phyloP scores from a whole-genome alignment of 768 basidiomycete genomes.

The Suillus tomentosus region DNA sequence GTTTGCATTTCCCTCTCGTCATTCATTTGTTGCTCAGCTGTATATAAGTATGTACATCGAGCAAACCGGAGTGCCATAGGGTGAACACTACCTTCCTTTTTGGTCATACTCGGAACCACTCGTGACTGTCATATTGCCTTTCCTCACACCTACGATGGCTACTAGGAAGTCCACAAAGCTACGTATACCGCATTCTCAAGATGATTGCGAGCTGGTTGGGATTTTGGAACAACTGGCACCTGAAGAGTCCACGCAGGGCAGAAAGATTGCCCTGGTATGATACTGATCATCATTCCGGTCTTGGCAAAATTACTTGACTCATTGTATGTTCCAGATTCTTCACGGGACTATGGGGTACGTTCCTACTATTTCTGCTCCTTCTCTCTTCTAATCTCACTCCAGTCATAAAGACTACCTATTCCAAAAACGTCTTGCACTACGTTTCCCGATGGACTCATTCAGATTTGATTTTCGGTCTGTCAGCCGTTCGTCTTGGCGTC shows the following conservation, averaged over 20 bases:
- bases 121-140: neutral
- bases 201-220: conserved; percentile 54
- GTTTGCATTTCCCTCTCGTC: neutral
- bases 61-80: neutral
- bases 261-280: conserved; percentile 67
- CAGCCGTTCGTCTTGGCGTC: conserved; percentile 9
- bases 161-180: conserved; percentile 48
- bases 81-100: conserved; percentile 31
- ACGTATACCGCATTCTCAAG: conserved; percentile 50
- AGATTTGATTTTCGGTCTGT: conserved; percentile 84
- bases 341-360: conserved; percentile 80
- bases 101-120: conserved; percentile 10
- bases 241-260: conserved; percentile 51
- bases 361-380: neutral
- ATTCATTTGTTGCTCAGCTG: neutral
- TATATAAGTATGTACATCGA: neutral
- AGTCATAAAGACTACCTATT: conserved; percentile 89
- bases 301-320: conserved; percentile 13
- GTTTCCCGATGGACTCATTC: conserved; percentile 76
- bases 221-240: conserved; percentile 62
- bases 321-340: conserved; percentile 57
- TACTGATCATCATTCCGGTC: conserved; percentile 8
- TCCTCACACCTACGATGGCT: conserved; percentile 22
- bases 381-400: conserved; percentile 12
- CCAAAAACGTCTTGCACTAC: conserved; percentile 67